Base-by-base conservation (phyloP, 495 filamentous ascomycete species). In the Friedmanniomyces simplex region DNA sequence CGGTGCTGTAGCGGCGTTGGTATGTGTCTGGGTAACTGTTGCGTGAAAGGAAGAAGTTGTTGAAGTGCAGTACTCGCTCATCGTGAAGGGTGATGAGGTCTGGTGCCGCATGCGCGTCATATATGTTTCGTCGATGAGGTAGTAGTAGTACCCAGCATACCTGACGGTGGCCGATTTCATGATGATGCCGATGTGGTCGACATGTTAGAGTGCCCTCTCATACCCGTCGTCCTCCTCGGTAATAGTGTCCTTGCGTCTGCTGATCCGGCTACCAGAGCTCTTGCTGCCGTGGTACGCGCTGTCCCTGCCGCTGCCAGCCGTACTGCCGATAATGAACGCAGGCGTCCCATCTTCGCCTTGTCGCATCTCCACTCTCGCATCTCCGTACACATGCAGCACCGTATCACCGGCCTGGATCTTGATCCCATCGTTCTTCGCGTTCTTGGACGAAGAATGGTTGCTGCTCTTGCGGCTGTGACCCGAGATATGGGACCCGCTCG, bases 241-340 rank as follows among this genome's bases (percentile, higher is more conserved):
- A 34, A 54, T 54, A 25, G 51, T 54, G 22, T 54, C 51, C 37
- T 54, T 54, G 14, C 32, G 16, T 43, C 37, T 54, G 51, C 51
- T 47, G 6, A 20, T 30, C 37, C 16, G 37, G 53, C 59, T 61
- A 8, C 59, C 49, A 5, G 59, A 62, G 24, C 50, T 62, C n/a
- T 47, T 62, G 55, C 59, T 62, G 11, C 59, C 55, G 26, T 58
- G 32, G 30, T 62, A 62, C 1, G 48, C 50, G 20, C 54, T 58
- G 21, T 63, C 60, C 30, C 56, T 30, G 22, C 20, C 32, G 2
- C 16, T 30, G 4, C 54, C 46, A 18, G 41, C 10, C 7, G 25
- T 21, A 30, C 51, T 55, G 13, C 34, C 46, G 36, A 63, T 55
- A 2, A 54, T 39, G 39, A 59, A 37, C 10, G 48, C 41, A 7